These are phyloP conservation scores for Wallacemonas sp. DNA, from an alignment of 208 protist genomes.

Conservation along the genomic window DNA sequence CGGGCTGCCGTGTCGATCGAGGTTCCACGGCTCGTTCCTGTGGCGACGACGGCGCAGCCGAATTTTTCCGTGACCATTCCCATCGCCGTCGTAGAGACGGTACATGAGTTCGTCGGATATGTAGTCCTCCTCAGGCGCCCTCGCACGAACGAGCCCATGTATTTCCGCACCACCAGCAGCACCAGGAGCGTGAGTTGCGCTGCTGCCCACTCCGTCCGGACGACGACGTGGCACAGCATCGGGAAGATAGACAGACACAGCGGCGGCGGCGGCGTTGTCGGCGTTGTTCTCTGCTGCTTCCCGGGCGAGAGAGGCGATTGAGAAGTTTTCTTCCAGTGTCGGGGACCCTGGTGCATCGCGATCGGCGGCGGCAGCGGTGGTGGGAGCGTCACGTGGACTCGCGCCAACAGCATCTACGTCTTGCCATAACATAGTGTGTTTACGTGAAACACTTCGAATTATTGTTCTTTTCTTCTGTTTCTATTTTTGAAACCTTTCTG, in stretches of 20 bases:
- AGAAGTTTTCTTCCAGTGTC: background rate
- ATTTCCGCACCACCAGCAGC: background rate
- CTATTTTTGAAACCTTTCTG: background rate
- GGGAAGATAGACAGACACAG: background rate
- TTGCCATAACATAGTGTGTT: background rate
- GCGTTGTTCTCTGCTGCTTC: background rate
- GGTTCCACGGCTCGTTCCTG: no score
- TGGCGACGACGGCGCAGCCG: background rate
- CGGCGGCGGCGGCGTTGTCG: background rate
- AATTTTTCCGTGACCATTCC: constrained; percentile 2
- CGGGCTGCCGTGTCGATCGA: no score
- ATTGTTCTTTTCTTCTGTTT: background rate
- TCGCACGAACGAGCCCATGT: no score
- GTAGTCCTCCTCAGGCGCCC: background rate
- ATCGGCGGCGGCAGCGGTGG: no score
- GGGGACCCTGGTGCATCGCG: no score
- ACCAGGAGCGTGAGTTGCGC: no score
- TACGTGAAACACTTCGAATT: no score
- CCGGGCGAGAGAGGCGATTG: background rate
- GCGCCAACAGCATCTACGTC: background rate
- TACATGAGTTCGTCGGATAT: constrained; percentile 16
- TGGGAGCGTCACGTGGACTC: background rate
- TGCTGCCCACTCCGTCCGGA: no score
- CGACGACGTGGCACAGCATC: background rate
- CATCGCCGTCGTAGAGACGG: constrained; percentile 10